Evolutionary conservation across 2,329 filamentous ascomycete genomes (phyloP), one percentile per base, ranked within the genome.

Genomic region (Cytospora paraplurivora): DNA sequence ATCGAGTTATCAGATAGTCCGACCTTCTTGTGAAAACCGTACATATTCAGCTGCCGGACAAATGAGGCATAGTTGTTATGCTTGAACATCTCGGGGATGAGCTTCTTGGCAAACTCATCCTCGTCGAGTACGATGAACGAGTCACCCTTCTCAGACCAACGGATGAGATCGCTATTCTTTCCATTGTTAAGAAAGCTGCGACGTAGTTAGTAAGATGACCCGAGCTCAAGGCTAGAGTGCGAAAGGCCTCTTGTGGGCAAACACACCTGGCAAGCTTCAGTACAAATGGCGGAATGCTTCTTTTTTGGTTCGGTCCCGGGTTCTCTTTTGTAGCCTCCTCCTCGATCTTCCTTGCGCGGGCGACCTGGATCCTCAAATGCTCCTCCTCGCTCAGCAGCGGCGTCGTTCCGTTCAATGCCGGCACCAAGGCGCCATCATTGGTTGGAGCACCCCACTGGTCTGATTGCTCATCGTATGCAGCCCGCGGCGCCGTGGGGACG

Each of bases 1-100:
- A 99, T 96, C 0, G 93, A 97, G 73, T 97, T 97, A 76, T 99
- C 95, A 4, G 93, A 97, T 19, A 99, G 83, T 4, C 91, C 91
- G 4, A 95, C 91, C 50, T 91, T 89, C 81, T 99, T 99, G 82
- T 99, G 95, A 72, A 99, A 99, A 67, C 96, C 93, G 75, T 97
- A 97, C 82, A 97, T 97, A 77, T 97, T 97, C 67, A 97, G 83
- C 74, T 97, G 93, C 41, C 93, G 89, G 62, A 97, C 93, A 74
- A 97, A 97, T 68, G 93, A 97, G 54, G 93, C 93, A 76, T 97
- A 97, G 75, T 97, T 97, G 83, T 94, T 97, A 79, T 99, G 95
- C 77, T 99, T 99, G 84, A 99, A 99, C 67, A 98, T 88, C 76
- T 98, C 96, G 0, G 95, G 95, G 32, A 99, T 91, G 70, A 99